A percentile compares a stretch with the other conserved stretches of the same genome.
Evolutionary conservation across 768 basidiomycete genomes (phyloP).

Genomic region (Boletus insuetus): DNA sequence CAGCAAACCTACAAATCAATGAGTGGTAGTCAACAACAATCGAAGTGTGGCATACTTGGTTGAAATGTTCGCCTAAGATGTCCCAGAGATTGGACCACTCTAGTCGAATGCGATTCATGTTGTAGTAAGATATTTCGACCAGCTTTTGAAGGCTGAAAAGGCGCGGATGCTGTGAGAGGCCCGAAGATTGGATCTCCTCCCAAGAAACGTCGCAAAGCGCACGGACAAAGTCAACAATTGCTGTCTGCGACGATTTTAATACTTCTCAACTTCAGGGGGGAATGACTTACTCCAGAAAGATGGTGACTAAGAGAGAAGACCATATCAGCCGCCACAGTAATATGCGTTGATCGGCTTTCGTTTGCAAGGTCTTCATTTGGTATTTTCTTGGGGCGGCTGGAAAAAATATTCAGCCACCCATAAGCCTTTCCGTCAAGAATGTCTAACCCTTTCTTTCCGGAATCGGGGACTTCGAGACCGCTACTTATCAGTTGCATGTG

Average conservation of each 20-base stretch:
- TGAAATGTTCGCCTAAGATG: conserved; percentile 97
- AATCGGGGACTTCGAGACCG: conserved; percentile 81
- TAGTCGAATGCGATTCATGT: conserved; percentile 96
- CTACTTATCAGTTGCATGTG: conserved; percentile 97
- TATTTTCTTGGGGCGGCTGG: conserved; percentile 51
- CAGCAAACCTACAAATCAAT: conserved; percentile 77
- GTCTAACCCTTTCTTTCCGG: conserved; percentile 76
- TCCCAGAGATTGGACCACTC: conserved; percentile 99
- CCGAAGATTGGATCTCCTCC: conserved; percentile 99
- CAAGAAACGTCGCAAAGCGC: conserved; percentile 96
- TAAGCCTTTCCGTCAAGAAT: neutral
- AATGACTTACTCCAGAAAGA: conserved; percentile 80
- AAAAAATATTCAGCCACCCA: conserved; percentile 6
- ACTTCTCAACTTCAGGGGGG: neutral
- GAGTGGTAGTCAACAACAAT: conserved; percentile 2
- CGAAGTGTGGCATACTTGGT: conserved; percentile 59
- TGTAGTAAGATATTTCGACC: conserved; percentile 99
- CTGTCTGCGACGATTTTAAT: conserved; percentile 53
- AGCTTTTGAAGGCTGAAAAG: conserved; percentile 97
- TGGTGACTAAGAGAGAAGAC: conserved; percentile 96
- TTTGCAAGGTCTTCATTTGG: conserved; percentile 93
- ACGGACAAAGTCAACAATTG: conserved; percentile 96
- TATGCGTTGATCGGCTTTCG: conserved; percentile 95
- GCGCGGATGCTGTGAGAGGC: conserved; percentile 88
- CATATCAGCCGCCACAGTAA: conserved; percentile 99